phyloP scores from a whole-genome alignment of 176 grass and related monocot species.

The Oryza brachyantha region DNA sequence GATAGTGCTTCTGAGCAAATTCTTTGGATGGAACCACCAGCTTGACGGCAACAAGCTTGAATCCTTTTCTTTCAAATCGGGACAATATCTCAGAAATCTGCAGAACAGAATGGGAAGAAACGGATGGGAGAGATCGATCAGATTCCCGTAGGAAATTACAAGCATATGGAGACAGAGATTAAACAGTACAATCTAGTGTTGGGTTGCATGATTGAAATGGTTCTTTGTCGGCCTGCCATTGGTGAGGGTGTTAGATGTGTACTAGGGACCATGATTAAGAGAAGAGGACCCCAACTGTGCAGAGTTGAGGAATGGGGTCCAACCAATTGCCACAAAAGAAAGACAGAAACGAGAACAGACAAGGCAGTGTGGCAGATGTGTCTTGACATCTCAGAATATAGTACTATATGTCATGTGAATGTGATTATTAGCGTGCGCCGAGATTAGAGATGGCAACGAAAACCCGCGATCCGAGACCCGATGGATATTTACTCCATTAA shows the following conservation, averaged over 20 bases:
- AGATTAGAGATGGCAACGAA: too few relatives aligned
- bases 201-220: background rate
- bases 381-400: background rate
- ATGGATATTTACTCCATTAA: too few relatives aligned
- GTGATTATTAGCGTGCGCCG: too few relatives aligned
- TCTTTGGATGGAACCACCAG: constrained; percentile 80
- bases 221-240: background rate
- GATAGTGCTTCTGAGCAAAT: constrained; percentile 81
- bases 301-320: background rate
- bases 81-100: constrained; percentile 87
- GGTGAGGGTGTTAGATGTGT: too few relatives aligned
- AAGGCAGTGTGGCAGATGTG: background rate
- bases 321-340: background rate
- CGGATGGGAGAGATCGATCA: background rate
- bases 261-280: background rate
- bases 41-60: constrained; percentile 92
- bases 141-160: background rate
- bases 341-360: background rate
- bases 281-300: background rate
- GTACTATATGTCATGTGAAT: too few relatives aligned
- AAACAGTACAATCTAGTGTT: background rate
- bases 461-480: too few relatives aligned
- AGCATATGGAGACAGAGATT: background rate
- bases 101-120: background rate
- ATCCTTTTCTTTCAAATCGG: constrained; percentile 85